Conservation (phyloP, 2,329 filamentous ascomycete genomes). For the Zalaria obscura region DNA sequence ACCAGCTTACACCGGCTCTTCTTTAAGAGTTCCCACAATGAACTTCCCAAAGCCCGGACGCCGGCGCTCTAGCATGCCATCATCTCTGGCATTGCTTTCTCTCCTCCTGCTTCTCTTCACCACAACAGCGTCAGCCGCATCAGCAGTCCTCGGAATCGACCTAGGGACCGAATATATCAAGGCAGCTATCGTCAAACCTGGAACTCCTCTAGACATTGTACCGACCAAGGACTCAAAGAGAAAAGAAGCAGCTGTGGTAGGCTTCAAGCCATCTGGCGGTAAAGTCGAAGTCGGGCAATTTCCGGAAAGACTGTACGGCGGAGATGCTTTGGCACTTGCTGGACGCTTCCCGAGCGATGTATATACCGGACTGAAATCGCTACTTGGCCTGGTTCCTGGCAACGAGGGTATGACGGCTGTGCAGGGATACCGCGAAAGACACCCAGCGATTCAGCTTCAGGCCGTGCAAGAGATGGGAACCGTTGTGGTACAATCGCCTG, state of each 20-base stretch:
- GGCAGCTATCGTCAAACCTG: conserved; percentile 87
- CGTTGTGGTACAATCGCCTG: conserved; percentile 67
- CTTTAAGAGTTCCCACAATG: not conserved
- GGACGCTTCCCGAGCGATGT: conserved; percentile 85
- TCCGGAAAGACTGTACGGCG: conserved; percentile 84
- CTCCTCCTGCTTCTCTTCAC: conserved; percentile 41
- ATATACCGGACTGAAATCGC: conserved; percentile 82
- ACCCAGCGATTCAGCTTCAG: conserved; percentile 64
- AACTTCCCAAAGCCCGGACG: conserved; percentile 3
- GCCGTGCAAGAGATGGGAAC: conserved; percentile 47
- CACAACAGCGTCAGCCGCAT: conserved; percentile 44
- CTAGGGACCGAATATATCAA: conserved; percentile 96
- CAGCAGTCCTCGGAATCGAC: conserved; percentile 83
- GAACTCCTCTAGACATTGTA: conserved; percentile 93
- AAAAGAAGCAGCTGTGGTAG: conserved; percentile 82
- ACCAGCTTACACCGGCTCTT: too few relatives aligned
- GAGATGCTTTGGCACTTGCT: conserved; percentile 75
- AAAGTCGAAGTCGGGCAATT: conserved; percentile 34
- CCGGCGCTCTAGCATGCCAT: conserved; percentile 1
- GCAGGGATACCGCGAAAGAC: conserved; percentile 56
- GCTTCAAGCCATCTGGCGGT: conserved; percentile 70
- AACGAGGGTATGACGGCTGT: conserved; percentile 44
- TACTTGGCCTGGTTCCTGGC: conserved; percentile 53
- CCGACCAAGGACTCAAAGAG: conserved; percentile 94
- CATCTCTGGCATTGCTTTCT: conserved; percentile 21